Evolutionary conservation across 2,329 filamentous ascomycete genomes (phyloP).

Genomic region (Clarireedia hainanense): DNA sequence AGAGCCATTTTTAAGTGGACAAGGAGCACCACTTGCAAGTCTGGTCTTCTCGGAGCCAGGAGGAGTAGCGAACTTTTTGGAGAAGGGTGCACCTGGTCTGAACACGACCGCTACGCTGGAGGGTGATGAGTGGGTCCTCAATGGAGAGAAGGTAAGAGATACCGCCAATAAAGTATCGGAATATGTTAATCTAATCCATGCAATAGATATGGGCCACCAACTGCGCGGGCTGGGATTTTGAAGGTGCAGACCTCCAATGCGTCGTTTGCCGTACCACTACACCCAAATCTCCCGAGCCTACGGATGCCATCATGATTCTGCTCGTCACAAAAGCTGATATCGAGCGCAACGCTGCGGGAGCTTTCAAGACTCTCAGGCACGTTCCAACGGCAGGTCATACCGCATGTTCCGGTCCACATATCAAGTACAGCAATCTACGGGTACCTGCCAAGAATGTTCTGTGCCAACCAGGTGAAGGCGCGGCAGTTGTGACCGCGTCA

Average conservation of each 20-base stretch:
- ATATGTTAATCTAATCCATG: not conserved
- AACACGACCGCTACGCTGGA: constrained; percentile 40
- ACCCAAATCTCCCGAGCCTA: constrained; percentile 22
- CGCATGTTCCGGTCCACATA: constrained; percentile 41
- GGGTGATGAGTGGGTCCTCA: constrained; percentile 43
- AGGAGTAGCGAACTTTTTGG: constrained; percentile 43
- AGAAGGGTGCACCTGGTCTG: constrained; percentile 40
- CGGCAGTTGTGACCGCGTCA: constrained; percentile 36
- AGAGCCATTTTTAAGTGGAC: constrained; percentile 37
- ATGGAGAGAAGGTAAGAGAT: constrained; percentile 41
- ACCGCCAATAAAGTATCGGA: not conserved
- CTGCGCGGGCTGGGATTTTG: constrained; percentile 43
- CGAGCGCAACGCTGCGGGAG: constrained; percentile 33
- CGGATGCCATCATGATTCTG: constrained; percentile 39
- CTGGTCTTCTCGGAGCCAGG: constrained; percentile 45
- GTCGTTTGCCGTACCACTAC: constrained; percentile 38
- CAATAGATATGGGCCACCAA: constrained; percentile 46
- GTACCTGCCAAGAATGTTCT: constrained; percentile 41
- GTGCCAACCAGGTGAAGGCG: constrained; percentile 36
- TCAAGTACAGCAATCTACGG: constrained; percentile 39
- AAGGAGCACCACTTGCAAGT: constrained; percentile 41
- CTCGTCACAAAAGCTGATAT: constrained; percentile 42
- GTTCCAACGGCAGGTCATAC: constrained; percentile 39
- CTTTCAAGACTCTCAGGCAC: constrained; percentile 40
- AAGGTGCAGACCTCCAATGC: constrained; percentile 44